Conservation (phyloP, 768 basidiomycete species). For the Lentinula sp. region DNA sequence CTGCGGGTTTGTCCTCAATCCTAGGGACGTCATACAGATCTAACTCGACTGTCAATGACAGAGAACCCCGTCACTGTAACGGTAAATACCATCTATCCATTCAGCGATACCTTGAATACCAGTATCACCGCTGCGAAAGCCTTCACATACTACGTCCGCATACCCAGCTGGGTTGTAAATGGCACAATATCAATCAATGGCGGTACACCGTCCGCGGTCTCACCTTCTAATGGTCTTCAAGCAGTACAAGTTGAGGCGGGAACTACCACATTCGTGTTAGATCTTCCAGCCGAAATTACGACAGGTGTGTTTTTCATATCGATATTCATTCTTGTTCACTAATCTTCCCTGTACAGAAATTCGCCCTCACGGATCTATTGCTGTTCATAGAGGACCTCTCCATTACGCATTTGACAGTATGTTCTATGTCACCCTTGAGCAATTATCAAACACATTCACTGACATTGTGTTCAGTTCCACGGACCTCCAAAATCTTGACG, state of each 20-base stretch:
- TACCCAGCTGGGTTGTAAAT: constrained; percentile 43
- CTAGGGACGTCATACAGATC: too few relatives aligned
- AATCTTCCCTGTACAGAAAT: constrained; percentile 25
- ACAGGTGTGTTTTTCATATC: constrained; percentile 24
- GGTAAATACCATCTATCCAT: constrained; percentile 46
- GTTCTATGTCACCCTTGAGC: constrained; percentile 5
- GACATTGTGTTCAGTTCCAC: constrained; percentile 15
- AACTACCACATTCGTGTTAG: constrained; percentile 36
- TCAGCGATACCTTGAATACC: constrained; percentile 42
- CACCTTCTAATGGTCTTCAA: constrained; percentile 39
- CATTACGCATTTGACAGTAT: constrained; percentile 51
- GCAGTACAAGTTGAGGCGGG: constrained; percentile 32
- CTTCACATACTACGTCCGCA: constrained; percentile 43
- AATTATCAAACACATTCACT: background rate
- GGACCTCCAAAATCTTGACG: constrained; percentile 28
- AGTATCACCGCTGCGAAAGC: constrained; percentile 34
- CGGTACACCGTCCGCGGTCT: constrained; percentile 25
- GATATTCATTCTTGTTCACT: background rate
- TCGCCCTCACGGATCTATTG: constrained; percentile 45
- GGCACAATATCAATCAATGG: constrained; percentile 39
- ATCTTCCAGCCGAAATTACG: constrained; percentile 41
- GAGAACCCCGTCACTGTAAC: constrained; percentile 36
- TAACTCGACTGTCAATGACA: constrained; percentile 7
- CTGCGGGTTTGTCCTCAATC: constrained; percentile 21
- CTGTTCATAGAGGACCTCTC: constrained; percentile 48